Conservation (phyloP, 2,329 filamentous ascomycete genomes). For the Epichloe sp. region DNA sequence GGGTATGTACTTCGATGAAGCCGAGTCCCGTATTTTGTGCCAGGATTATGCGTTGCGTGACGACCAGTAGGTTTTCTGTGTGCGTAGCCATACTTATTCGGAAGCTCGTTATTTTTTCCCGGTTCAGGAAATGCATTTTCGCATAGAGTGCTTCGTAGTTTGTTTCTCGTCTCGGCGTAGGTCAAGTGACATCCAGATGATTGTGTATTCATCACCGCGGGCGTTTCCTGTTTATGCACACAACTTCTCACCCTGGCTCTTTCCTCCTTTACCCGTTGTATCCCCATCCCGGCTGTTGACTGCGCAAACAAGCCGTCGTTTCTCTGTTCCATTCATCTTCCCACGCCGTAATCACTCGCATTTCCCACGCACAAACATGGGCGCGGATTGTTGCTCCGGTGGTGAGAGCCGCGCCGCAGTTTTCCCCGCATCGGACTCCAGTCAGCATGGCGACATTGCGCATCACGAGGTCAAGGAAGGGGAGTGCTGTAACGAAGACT, state of each 20-base stretch:
- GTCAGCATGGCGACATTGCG: background rate
- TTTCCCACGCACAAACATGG: slow-evolving; percentile 5
- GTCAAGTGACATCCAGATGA: too few species aligned
- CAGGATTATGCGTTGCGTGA: background rate
- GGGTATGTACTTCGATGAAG: background rate
- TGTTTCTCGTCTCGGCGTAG: too few species aligned
- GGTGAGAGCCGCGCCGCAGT: background rate
- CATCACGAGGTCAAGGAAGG: slow-evolving; percentile 1
- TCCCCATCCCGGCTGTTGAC: background rate
- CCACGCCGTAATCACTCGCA: background rate
- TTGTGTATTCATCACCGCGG: too few species aligned
- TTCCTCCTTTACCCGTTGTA: background rate
- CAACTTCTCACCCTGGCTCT: background rate
- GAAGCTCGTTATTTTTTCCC: too few species aligned
- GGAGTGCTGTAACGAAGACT: slow-evolving; percentile 8
- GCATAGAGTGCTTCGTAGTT: too few species aligned
- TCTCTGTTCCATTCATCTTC: background rate
- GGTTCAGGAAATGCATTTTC: too few species aligned
- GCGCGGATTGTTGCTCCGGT: slow-evolving; percentile 6
- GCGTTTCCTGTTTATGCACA: background rate
- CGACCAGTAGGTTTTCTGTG: background rate
- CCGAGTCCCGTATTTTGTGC: background rate
- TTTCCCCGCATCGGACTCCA: background rate
- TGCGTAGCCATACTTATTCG: background rate
- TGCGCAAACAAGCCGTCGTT: background rate